Base-by-base conservation (phyloP, 148 eudicot species). In the Nepenthes gracilis region DNA sequence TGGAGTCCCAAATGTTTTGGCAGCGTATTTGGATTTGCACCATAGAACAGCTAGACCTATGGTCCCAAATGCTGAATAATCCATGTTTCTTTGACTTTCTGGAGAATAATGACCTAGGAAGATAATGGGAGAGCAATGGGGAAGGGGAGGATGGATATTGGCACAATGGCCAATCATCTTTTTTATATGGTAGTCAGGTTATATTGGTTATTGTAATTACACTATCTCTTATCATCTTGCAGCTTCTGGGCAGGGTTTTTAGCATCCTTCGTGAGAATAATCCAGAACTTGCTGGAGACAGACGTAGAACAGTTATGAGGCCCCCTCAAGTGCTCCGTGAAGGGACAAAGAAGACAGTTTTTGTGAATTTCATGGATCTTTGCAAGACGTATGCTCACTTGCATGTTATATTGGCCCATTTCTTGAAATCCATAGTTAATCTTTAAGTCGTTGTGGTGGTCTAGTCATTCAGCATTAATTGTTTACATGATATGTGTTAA, bases 281-380 rank as follows among this genome's bases (percentile, higher is more conserved):
- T 73, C 97, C 93, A 35, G 97, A 84, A 78, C 98, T 92, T 75
- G 90, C 98, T 36, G 96, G 98, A 65, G 96, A 88, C 69, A 77
- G 98, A 67, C 80, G 94, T 2, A 79, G 96, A 58, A 93, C 98
- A 43, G 96, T 93, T 59, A 88, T 93, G 98, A 86, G 98, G 73
- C 98, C 98, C 47, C 96, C 98, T 36, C 96, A 88, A 80, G 98
- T 93, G 69, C 84, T 88, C 67, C 94, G 96, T 72, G 96, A 93
- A 80, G 98, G 98, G 68, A 93, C 98, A 34, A 92, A 93, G 77
- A 88, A 93, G 76, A 93, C 98, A 1, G 95, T 93, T 48, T 93
- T 88, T 69, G 96, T 80, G 6, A 93, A 93, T 74, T 88, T 93
- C 62, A 88, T 85, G 85, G 98, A 93, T 74, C 88, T 93, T 58